A percentile compares a stretch with the other conserved stretches of the same genome.
Conservation (phyloP, 495 filamentous ascomycete genomes). For the Aspergillus cavernicola region DNA sequence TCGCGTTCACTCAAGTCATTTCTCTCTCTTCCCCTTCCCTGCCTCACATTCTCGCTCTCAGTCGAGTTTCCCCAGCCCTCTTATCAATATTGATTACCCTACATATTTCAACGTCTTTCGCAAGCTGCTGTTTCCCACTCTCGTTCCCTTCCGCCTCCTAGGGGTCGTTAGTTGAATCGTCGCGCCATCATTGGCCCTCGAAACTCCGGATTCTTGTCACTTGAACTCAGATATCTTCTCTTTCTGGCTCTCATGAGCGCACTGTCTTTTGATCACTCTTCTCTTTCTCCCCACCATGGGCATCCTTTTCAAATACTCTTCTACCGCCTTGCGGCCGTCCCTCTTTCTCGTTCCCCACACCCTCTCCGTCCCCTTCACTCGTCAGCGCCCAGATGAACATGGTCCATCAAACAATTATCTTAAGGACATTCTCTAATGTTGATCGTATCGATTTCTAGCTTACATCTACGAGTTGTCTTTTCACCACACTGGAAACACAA, state of each 20-base stretch:
- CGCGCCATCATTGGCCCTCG: constrained; percentile 24
- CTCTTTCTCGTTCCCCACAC: constrained; percentile 7
- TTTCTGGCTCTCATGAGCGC: constrained; percentile 19
- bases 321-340: constrained; percentile 5
- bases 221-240: constrained; percentile 15
- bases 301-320: constrained; percentile 9
- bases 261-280: constrained; percentile 20
- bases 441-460: constrained; percentile 41
- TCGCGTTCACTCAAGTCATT: constrained; percentile 15
- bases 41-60: constrained; percentile 12
- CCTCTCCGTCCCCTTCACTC: constrained; percentile 17
- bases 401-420: constrained; percentile 19
- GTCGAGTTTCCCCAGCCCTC: constrained; percentile 16
- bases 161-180: constrained; percentile 15
- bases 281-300: constrained; percentile 8
- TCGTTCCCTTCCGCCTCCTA: constrained; percentile 1
- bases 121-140: constrained; percentile 21
- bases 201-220: constrained; percentile 17
- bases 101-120: constrained; percentile 1
- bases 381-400: constrained; percentile 22
- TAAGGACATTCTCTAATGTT: constrained; percentile 37
- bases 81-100: constrained; percentile 8
- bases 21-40: constrained; percentile 22
- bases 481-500: no score
- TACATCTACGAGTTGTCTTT: constrained; percentile 13